Base-by-base conservation (phyloP, 164 flowering plant genomes). In the Cinnamomum chago region DNA sequence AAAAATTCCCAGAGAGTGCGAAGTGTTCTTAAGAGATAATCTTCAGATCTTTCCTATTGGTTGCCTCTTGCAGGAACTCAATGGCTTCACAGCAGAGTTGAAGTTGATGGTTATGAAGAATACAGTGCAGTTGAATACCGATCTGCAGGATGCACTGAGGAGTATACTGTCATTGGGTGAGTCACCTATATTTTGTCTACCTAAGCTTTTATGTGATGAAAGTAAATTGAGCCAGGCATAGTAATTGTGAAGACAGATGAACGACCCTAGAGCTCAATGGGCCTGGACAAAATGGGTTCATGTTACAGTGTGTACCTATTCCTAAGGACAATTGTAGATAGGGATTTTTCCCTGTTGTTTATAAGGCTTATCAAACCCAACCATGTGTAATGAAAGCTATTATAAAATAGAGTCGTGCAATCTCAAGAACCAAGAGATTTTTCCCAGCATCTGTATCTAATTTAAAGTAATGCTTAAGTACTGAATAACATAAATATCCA, bases 1-100 rank as follows among this genome's bases (percentile, higher is more conserved):
- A 55, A 5, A 15, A 5, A 55, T 55, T 17, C 2, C 60, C 60
- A 55, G 1, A 17, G n/a, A 20, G 60, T 55, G 60, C 13, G 7
- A 17, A 20, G n/a, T 55, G 60, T 15, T 55, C 60, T 55, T 55
- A 14, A 55, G 60, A 14, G 12, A 14, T 30, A 20, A 55, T 64
- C 67, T 24, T 64, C 28, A 64, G 27, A 24, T 17, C 23, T 50
- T 7, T 18, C 64, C 33, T 52, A 14, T 60, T 5, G 40, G 33
- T 51, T 20, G 68, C 73, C 50, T 35, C 33, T 76, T 74, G 71
- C 86, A 94, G 98, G 95, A 81, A 85, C 88, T 70, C 94, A 95
- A 71, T 95, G 95, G 94, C 95, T 95, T 77, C 97, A 90, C 62
- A 89, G 97, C 84, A 86, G 97, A 82, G 82, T 95, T 71, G 98